phyloP scores from a whole-genome alignment of 305 asterid species.

The Solanum hybrid region DNA sequence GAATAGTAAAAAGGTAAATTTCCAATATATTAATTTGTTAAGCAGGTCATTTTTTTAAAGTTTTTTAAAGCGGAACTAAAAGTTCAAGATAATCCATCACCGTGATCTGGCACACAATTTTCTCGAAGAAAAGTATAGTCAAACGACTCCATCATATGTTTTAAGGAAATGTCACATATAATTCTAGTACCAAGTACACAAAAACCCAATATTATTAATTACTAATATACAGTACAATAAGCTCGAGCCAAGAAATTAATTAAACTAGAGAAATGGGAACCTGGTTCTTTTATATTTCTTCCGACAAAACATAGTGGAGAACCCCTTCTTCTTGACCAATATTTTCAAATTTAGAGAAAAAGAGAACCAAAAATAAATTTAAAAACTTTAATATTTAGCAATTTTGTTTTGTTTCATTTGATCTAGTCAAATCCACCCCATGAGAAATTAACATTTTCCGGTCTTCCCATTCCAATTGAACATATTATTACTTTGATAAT shows the following conservation, averaged over 20 bases:
- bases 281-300: neutral
- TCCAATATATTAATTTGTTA: neutral
- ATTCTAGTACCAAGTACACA: neutral
- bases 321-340: conserved; percentile 15
- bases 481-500: neutral
- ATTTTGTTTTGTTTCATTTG: neutral
- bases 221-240: neutral
- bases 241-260: neutral
- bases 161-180: neutral
- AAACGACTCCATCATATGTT: neutral
- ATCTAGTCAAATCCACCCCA: conserved; percentile 10
- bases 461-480: neutral
- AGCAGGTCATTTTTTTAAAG: neutral
- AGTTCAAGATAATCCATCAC: neutral
- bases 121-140: neutral
- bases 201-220: neutral
- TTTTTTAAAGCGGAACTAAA: neutral
- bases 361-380: neutral
- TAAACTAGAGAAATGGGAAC: neutral
- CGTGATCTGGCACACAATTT: neutral
- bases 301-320: conserved; percentile 25
- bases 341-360: conserved; percentile 8
- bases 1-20: neutral
- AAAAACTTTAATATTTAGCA: neutral
- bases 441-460: neutral